These are phyloP conservation scores for Excoecaria cochinchinensis DNA, from an alignment of 345 rosid species.

Conservation along the genomic window DNA sequence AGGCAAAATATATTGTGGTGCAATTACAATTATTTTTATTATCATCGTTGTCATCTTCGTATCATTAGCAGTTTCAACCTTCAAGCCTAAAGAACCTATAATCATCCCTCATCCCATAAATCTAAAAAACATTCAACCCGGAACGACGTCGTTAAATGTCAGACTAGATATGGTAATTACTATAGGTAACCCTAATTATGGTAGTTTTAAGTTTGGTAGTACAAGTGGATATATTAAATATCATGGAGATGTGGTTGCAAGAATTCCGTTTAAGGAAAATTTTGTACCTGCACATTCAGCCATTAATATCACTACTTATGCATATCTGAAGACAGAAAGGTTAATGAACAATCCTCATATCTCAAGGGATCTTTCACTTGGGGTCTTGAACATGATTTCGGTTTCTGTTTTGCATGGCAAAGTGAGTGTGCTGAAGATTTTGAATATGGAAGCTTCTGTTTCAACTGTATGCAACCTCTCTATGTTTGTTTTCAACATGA, in stretches of 20 bases:
- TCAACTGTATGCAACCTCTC: slow-evolving; percentile 28
- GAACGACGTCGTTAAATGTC: slow-evolving; percentile 11
- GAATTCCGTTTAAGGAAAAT: slow-evolving; percentile 19
- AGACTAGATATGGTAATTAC: slow-evolving; percentile 31
- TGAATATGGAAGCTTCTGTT: slow-evolving; percentile 32
- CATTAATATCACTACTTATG: slow-evolving; percentile 32
- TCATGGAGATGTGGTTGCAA: slow-evolving; percentile 25
- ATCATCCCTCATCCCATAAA: slow-evolving; percentile 30
- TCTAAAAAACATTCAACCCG: slow-evolving; percentile 23
- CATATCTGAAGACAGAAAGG: slow-evolving; percentile 27
- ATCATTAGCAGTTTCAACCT: slow-evolving; percentile 35
- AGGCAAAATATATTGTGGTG: slow-evolving; percentile 33
- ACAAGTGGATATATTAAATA: slow-evolving; percentile 27
- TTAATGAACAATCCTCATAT: slow-evolving; percentile 27
- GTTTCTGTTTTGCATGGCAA: slow-evolving; percentile 37
- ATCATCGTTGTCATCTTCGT: slow-evolving; percentile 19
- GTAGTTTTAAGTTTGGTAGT: slow-evolving; percentile 37
- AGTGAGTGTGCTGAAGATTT: slow-evolving; percentile 27
- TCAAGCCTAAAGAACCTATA: slow-evolving; percentile 44
- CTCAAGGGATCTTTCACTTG: slow-evolving; percentile 27
- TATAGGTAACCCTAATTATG: slow-evolving; percentile 43
- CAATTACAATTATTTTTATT: slow-evolving; percentile 22
- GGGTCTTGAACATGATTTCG: slow-evolving; percentile 37
- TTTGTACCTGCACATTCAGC: slow-evolving; percentile 28
- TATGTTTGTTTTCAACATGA: slow-evolving; percentile 16